Percentiles rank a stretch among this genome's conserved stretches.
Evolutionary conservation across 2,329 filamentous ascomycete genomes (phyloP).

Genomic region (Penicillium sp.): DNA sequence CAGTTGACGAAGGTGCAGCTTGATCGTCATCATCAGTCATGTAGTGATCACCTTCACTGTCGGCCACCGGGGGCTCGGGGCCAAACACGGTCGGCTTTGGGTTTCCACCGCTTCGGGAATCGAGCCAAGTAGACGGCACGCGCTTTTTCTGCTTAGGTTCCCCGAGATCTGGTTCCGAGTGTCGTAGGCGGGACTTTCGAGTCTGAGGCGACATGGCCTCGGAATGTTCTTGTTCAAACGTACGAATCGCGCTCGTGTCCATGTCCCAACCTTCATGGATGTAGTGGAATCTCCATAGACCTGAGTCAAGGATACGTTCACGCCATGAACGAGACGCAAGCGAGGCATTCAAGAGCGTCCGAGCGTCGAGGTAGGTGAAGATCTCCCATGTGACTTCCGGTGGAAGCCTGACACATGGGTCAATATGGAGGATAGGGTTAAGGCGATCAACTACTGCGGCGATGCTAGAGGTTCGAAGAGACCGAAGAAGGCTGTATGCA

Average conservation of each 20-base stretch:
- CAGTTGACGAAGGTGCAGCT: slow-evolving; percentile 8
- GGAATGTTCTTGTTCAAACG: slow-evolving; percentile 53
- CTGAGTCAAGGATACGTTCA: slow-evolving; percentile 67
- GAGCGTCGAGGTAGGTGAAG: slow-evolving; percentile 72
- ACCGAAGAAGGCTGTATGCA: slow-evolving; percentile 66
- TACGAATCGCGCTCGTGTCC: slow-evolving; percentile 55
- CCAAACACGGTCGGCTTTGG: not conserved
- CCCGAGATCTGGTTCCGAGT: slow-evolving; percentile 42
- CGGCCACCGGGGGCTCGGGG: slow-evolving; percentile 15
- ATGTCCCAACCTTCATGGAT: slow-evolving; percentile 77
- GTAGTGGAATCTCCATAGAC: slow-evolving; percentile 79
- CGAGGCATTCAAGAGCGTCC: slow-evolving; percentile 70
- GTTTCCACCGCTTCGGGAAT: slow-evolving; percentile 29
- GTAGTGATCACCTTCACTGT: slow-evolving; percentile 36
- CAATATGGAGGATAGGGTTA: slow-evolving; percentile 78
- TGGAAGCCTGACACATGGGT: slow-evolving; percentile 77
- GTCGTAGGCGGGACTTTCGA: slow-evolving; percentile 41
- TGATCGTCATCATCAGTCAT: slow-evolving; percentile 37
- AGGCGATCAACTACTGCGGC: slow-evolving; percentile 71
- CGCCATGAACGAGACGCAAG: slow-evolving; percentile 76
- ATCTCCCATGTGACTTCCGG: slow-evolving; percentile 86
- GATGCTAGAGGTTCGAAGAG: slow-evolving; percentile 70
- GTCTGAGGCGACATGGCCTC: slow-evolving; percentile 30
- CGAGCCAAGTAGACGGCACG: slow-evolving; percentile 38
- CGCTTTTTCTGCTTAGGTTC: slow-evolving; percentile 48